Base-by-base conservation (phyloP, 306 rosid genomes). In the Canavalia ensiformis region DNA sequence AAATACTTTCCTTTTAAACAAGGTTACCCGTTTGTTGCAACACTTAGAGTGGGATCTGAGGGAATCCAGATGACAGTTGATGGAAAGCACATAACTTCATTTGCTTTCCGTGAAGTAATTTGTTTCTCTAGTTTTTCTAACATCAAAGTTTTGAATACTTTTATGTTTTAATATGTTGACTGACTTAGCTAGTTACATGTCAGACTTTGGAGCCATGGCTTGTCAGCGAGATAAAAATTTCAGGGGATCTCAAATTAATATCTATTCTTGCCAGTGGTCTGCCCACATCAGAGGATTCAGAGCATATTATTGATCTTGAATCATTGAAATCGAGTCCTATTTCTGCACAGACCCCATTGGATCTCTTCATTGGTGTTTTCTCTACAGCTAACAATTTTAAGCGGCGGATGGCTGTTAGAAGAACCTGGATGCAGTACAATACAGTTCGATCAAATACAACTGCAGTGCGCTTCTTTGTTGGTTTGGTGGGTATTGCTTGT, bases 181-280 rank as follows among this genome's bases (percentile, higher is more conserved):
- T 81, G 51, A 81, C 72, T 83, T 77, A 28, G 5, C 65, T 89
- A 81, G 74, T 87, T 80, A 78, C 50, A 71, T 35, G 84, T 71
- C 91, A 96, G 99, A 87, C 98, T 8, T 84, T 96, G 96, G 99
- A 96, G 88, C 97, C 99, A 80, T 96, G 99, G 99, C 94, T 96
- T 76, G 97, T 92, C 65, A 90, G 90, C 44, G 97, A 90, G 88
- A 81, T 92, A 75, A 90, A 74, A 82, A 87, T 96, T 72, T 88
- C 91, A 2, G 99, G 99, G 66, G 98, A 96, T 85, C 73, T 96
- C 85, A 90, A 94, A 82, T 79, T 96, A 81, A 76, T 87, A 85
- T 93, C 99, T 80, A 83, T 92, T 84, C 90, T 96, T 72, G 99
- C 94, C 41, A 96, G 99, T 83, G 95, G 97, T 74, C 87, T 96